Conservation (phyloP, 2,329 filamentous ascomycete genomes). For the Curvularia lunata region DNA sequence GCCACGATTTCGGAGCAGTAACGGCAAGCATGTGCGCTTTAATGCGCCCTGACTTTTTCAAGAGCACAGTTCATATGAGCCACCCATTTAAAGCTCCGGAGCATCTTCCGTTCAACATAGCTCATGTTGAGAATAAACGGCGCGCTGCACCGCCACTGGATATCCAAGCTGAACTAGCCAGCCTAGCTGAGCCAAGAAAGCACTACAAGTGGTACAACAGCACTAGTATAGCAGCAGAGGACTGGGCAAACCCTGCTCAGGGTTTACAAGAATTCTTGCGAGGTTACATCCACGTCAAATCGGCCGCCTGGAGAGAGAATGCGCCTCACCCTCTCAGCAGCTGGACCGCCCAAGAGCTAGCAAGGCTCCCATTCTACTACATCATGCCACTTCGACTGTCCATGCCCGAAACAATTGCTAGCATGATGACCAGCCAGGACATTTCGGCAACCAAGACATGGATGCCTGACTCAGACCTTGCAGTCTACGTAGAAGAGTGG, state of each 20-base stretch:
- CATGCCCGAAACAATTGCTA: constrained; percentile 65
- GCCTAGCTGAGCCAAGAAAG: constrained; percentile 64
- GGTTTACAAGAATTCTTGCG: constrained; percentile 66
- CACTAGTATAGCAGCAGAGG: constrained; percentile 53
- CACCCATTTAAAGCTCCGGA: constrained; percentile 67
- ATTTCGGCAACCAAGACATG: constrained; percentile 56
- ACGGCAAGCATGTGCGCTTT: constrained; percentile 65
- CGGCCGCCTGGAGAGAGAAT: constrained; percentile 64
- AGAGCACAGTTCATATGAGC: constrained; percentile 66
- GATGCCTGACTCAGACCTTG: constrained; percentile 65
- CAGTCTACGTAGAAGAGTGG: constrained; percentile 67
- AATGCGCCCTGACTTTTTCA: constrained; percentile 69
- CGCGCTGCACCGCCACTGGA: constrained; percentile 44
- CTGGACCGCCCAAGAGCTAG: constrained; percentile 65
- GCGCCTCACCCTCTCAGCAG: constrained; percentile 59
- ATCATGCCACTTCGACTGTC: constrained; percentile 65
- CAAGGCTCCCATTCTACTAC: constrained; percentile 70
- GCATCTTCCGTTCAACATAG: constrained; percentile 56
- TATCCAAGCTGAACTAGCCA: constrained; percentile 63
- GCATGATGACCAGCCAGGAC: constrained; percentile 63
- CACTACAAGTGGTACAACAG: constrained; percentile 75
- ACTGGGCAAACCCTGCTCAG: constrained; percentile 58
- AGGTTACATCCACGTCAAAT: constrained; percentile 73
- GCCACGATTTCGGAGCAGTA: constrained; percentile 72
- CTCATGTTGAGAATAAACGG: constrained; percentile 35